phyloP scores from a whole-genome alignment of 2,329 filamentous ascomycete species.

The Aspergillus bombycis region DNA sequence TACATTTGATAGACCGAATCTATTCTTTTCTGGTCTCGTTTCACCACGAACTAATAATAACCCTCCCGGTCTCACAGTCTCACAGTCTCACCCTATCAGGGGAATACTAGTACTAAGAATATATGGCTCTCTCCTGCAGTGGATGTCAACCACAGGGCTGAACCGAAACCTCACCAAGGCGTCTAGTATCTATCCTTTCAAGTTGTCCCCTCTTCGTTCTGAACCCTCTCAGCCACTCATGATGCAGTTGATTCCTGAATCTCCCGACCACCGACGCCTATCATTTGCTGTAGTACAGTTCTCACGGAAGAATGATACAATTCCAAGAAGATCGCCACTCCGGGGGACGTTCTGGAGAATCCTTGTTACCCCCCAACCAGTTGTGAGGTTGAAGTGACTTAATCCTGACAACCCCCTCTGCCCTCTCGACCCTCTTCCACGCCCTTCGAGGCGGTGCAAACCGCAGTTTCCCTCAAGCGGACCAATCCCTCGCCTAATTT shows the following conservation, averaged over 20 bases:
- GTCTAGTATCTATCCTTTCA: too few relatives aligned
- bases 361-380: conserved; percentile 1
- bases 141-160: conserved; percentile 8
- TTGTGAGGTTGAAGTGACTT: background rate
- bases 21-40: background rate
- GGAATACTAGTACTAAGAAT: background rate
- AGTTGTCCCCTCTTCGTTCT: background rate
- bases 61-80: background rate
- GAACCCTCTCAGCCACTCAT: conserved; percentile 19
- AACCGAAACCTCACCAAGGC: background rate
- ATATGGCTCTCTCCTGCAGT: background rate
- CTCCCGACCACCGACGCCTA: conserved; percentile 30
- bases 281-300: conserved; percentile 25
- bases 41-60: background rate
- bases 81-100: background rate
- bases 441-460: conserved; percentile 14
- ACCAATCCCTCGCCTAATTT: conserved; percentile 1
- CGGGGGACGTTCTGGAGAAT: conserved; percentile 4
- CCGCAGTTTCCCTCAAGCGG: background rate
- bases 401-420: background rate
- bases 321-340: conserved; percentile 6
- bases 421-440: background rate
- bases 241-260: conserved; percentile 33
- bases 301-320: background rate
- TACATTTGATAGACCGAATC: background rate